A percentile compares a stretch with the other conserved stretches of the same genome.
Conservation (phyloP, 176 grass and related monocot genomes). For the Ensete ventricosum region DNA sequence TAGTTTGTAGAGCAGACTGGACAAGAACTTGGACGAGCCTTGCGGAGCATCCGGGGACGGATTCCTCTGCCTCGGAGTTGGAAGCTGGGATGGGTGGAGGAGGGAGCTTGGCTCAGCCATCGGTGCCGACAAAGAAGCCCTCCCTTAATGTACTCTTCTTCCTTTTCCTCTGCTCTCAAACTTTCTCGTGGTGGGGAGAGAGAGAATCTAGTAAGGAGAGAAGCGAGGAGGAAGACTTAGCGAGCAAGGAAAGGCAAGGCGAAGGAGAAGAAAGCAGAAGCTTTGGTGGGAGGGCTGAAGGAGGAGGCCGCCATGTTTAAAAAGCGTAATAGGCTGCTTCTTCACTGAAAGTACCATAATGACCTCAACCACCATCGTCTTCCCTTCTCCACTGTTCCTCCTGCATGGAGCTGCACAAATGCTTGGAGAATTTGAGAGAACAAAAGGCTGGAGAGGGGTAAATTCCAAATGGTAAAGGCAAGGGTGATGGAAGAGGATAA, state of each 20-base stretch:
- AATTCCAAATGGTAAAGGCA: not conserved
- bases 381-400: too few species aligned
- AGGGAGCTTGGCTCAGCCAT: slow-evolving; percentile 53
- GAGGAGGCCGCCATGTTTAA: too few species aligned
- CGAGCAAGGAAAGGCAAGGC: slow-evolving; percentile 15
- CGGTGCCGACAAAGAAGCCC: slow-evolving; percentile 3
- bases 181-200: slow-evolving; percentile 4
- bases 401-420: too few species aligned
- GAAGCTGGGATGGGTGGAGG: slow-evolving; percentile 30
- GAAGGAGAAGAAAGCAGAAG: slow-evolving; percentile 1
- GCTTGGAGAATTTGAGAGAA: too few species aligned
- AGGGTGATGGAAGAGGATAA: not conserved
- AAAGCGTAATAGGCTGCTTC: too few species aligned
- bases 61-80: not conserved
- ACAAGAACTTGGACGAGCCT: slow-evolving; percentile 2
- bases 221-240: slow-evolving; percentile 21
- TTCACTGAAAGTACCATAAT: too few species aligned
- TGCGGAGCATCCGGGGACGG: not conserved
- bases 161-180: slow-evolving; percentile 19
- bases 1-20: slow-evolving; percentile 42
- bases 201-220: slow-evolving; percentile 18
- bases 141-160: not conserved
- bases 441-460: not conserved
- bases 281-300: too few species aligned
- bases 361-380: too few species aligned